Evolutionary conservation across 2,329 filamentous ascomycete species (phyloP), one percentile per base, ranked within the genome.

Genomic region (Fusarium bactridioides): DNA sequence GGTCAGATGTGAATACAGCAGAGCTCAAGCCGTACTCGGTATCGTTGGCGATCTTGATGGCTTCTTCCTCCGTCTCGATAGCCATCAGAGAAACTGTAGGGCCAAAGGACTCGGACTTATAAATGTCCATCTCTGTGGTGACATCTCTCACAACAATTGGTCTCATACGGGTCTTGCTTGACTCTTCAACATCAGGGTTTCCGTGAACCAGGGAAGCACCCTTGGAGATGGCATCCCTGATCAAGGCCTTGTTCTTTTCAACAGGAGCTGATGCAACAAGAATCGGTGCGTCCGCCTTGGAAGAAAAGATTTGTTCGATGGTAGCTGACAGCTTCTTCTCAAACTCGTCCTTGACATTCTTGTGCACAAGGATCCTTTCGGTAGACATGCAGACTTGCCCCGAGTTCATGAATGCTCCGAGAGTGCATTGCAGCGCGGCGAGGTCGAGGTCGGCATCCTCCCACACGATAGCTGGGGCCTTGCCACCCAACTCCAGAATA

Each of bases 341-440:
- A 67, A 90, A 90, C n/a, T 81, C 78, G 4, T 78, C 78, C 13
- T 78, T 80, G 45, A 90, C 72, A 27, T 81, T 80, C 65, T 83
- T 82, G 79, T 90, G 87, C 7, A 90, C 86, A 13, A 90, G 76
- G 37, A 96, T 91, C 33, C 91, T 88, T 82, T 97, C 94, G 0
- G 94, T 96, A 23, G 88, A 87, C 93, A 97, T 96, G 85, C 94
- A 97, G 50, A 96, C 90, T 83, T 97, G 94, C 0, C 94, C 94
- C 4, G 85, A 85, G 79, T 95, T 88, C 67, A 94, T 77, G 78
- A 95, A 94, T 0, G 93, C 86, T 7, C 93, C 94, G 4, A 92
- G 79, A 0, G 89, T 89, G 74, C 91, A 93, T 75, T 90, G 87
- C 18, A 85, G 80, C 0, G 93, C 94, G 0, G 94, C 93, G 29